Conservation (phyloP, 345 rosid genomes). For the Melastoma malabathricum region DNA sequence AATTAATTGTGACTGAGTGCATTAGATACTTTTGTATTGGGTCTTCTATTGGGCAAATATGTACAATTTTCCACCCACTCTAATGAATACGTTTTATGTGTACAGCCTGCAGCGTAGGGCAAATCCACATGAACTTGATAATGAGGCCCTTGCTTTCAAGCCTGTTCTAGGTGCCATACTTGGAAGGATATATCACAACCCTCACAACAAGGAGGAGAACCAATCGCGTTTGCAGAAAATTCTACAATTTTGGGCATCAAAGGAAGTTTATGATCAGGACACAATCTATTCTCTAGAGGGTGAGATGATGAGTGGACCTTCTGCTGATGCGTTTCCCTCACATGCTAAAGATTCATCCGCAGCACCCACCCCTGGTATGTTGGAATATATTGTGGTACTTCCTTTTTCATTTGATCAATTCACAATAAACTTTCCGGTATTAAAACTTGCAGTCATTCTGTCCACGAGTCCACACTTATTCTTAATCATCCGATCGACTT, state of each 20-base stretch:
- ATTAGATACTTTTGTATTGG: background rate
- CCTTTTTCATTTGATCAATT: no score
- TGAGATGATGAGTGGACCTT: slow-evolving; percentile 75
- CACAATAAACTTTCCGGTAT: no score
- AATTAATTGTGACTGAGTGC: background rate
- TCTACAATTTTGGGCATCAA: slow-evolving; percentile 88
- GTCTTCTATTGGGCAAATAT: no score
- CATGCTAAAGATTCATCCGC: slow-evolving; percentile 37
- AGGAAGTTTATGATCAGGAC: slow-evolving; percentile 90
- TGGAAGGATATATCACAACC: slow-evolving; percentile 67
- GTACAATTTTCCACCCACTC: background rate
- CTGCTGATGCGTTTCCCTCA: slow-evolving; percentile 35
- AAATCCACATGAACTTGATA: slow-evolving; percentile 67
- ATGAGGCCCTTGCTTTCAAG: slow-evolving; percentile 86
- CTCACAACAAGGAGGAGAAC: slow-evolving; percentile 79
- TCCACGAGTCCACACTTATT: no score
- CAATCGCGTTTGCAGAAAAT: slow-evolving; percentile 82
- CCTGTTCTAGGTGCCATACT: slow-evolving; percentile 90
- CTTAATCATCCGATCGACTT: no score
- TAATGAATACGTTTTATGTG: background rate
- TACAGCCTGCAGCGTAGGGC: slow-evolving; percentile 84
- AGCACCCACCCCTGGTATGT: slow-evolving; percentile 17
- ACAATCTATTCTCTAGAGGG: slow-evolving; percentile 58
- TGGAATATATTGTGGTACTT: no score
- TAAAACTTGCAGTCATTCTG: no score